Base-by-base conservation (phyloP, 139 green algal genomes). In the Gonium pectorale region DNA sequence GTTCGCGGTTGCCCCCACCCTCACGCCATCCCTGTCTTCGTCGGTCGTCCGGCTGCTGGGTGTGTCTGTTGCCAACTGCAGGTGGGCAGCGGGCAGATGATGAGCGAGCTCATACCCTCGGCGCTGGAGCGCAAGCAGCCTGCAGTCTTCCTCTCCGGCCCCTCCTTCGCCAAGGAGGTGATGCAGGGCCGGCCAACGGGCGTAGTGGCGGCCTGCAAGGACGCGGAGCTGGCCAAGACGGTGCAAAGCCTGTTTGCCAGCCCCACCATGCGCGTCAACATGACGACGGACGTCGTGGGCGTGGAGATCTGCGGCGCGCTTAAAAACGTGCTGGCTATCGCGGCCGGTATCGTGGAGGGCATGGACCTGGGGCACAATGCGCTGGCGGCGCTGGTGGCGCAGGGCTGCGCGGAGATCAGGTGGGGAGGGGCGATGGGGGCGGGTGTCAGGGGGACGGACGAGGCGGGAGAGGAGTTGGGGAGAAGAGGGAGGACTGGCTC, bases 301-400 rank as follows among this genome's bases (percentile, higher is more conserved):
- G 97, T 99, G 22, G 97, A 99, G 92, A 95, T 99, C 60, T 98
- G 95, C 70, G 97, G 97, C 31, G 97, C 97, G 35, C 91, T 99
- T 31, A 99, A 99, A 84, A 99, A 99, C 83, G 97, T 99, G 88
- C 91, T 99, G 62, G 97, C 97, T 27, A 99, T 99, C 75, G 97
- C 96, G 4, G 97, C 97, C 17, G 97, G 97, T 59, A 99, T 99
- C 63, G 96, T 99, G 54, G 94, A 99, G 79, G 97, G 97, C 5
- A 88, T 99, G 80, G 95, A 97, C 56, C 92, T 99, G 64, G 97
- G 97, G 19, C 91, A 98, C 89, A 99, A 99, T 86, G 96, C 97
- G 9, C 94, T 99, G 89, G 97, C 97, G 3, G 97, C 97, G 17
- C 91, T 99, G 24, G 92, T 99, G 33, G 87, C 86, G 44, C 91